Conservation (phyloP, 768 basidiomycete species). For the Lentinula edodes region DNA sequence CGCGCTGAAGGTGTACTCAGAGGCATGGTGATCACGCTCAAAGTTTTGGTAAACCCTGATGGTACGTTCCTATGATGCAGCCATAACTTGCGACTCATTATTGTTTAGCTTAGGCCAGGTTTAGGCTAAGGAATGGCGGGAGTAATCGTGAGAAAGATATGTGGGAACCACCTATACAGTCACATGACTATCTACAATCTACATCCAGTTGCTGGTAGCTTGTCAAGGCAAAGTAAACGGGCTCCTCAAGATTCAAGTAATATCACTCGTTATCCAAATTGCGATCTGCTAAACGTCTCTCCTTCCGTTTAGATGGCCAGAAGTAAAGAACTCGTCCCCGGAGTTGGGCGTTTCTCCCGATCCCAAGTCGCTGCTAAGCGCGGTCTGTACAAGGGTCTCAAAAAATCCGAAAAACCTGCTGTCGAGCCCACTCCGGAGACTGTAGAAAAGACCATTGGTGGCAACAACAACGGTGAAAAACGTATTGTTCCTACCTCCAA, state of each 20-base stretch:
- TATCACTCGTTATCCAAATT: not conserved
- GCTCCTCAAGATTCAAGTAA: slow-evolving; percentile 5
- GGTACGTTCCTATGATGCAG: too few species aligned
- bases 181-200: not conserved
- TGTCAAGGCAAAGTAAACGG: not conserved
- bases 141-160: not conserved
- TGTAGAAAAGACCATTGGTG: slow-evolving; percentile 79
- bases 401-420: slow-evolving; percentile 69
- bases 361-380: slow-evolving; percentile 78
- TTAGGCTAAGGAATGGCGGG: too few species aligned
- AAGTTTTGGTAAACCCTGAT: too few species aligned
- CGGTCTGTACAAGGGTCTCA: slow-evolving; percentile 78
- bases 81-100: too few species aligned
- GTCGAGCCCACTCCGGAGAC: slow-evolving; percentile 52
- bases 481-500: slow-evolving; percentile 83
- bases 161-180: not conserved
- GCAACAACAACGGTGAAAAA: slow-evolving; percentile 86
- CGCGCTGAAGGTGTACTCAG: too few species aligned
- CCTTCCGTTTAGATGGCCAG: slow-evolving; percentile 64
- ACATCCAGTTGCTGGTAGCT: not conserved
- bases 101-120: too few species aligned
- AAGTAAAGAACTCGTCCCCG: slow-evolving; percentile 77
- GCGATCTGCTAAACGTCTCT: not conserved
- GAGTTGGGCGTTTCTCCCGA: slow-evolving; percentile 78
- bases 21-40: too few species aligned